phyloP scores from a whole-genome alignment of 345 rosid genomes.

The Pugionium dolabratum region DNA sequence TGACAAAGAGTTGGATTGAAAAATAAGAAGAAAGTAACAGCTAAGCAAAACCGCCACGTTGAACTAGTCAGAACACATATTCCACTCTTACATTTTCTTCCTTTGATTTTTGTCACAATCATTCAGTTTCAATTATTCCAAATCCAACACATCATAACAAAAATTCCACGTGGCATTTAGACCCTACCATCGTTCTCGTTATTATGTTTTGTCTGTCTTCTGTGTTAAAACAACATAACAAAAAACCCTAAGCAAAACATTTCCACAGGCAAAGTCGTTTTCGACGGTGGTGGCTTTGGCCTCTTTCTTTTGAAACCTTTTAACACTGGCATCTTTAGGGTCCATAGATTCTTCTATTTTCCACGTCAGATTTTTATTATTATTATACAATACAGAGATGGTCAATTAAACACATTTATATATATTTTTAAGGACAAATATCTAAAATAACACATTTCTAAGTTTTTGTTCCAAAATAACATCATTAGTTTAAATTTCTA shows the following conservation, averaged over 20 bases:
- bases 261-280: slow-evolving; percentile 19
- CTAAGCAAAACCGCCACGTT: slow-evolving; percentile 27
- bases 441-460: too few species aligned
- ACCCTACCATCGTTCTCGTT: slow-evolving; percentile 30
- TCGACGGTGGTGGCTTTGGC: slow-evolving; percentile 34
- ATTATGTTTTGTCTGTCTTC: neutral
- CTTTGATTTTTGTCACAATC: slow-evolving; percentile 1
- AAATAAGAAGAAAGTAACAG: slow-evolving; percentile 33
- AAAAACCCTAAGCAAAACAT: neutral
- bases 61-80: slow-evolving; percentile 22
- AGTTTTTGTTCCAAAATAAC: too few species aligned
- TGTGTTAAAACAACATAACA: neutral
- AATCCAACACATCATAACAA: slow-evolving; percentile 7
- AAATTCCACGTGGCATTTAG: slow-evolving; percentile 26
- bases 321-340: slow-evolving; percentile 20
- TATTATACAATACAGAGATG: neutral
- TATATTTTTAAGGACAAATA: too few species aligned
- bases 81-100: too few species aligned
- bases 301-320: slow-evolving; percentile 24
- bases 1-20: slow-evolving; percentile 32
- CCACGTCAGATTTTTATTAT: neutral
- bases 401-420: neutral
- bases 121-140: slow-evolving; percentile 33
- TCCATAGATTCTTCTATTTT: slow-evolving; percentile 22
- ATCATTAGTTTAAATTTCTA: too few species aligned